phyloP scores from a whole-genome alignment of 495 filamentous ascomycete genomes.

The Sordaria brevicollis region DNA sequence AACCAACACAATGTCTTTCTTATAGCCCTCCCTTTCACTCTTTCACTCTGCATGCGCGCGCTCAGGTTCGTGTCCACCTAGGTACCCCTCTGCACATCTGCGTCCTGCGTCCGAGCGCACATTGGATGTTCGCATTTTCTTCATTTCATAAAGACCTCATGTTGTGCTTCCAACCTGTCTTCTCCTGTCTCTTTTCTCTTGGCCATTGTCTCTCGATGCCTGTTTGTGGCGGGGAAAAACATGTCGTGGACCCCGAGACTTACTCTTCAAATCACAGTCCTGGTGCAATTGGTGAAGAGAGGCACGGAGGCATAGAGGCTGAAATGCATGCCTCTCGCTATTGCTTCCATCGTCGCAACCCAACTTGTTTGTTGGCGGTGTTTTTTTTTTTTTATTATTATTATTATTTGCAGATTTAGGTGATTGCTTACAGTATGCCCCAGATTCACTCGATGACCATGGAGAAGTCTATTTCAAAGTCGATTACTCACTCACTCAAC shows the following conservation, averaged over 20 bases:
- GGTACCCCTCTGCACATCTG: background rate
- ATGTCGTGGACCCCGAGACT: background rate
- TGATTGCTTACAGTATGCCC: background rate
- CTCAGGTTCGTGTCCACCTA: background rate
- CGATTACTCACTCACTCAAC: background rate
- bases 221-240: background rate
- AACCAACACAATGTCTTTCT: background rate
- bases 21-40: background rate
- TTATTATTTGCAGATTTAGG: background rate
- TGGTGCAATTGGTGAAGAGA: background rate
- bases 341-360: background rate
- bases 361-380: background rate
- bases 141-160: background rate
- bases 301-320: too few species aligned
- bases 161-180: background rate
- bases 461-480: background rate
- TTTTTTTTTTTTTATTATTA: too few species aligned
- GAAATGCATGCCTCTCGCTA: background rate
- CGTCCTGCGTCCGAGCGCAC: background rate
- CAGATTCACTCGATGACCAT: background rate
- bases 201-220: too few species aligned
- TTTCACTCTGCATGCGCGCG: background rate
- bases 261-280: background rate
- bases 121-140: background rate
- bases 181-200: too few species aligned